Base-by-base conservation (phyloP, 345 rosid genomes). In the Aquilaria sinensis region DNA sequence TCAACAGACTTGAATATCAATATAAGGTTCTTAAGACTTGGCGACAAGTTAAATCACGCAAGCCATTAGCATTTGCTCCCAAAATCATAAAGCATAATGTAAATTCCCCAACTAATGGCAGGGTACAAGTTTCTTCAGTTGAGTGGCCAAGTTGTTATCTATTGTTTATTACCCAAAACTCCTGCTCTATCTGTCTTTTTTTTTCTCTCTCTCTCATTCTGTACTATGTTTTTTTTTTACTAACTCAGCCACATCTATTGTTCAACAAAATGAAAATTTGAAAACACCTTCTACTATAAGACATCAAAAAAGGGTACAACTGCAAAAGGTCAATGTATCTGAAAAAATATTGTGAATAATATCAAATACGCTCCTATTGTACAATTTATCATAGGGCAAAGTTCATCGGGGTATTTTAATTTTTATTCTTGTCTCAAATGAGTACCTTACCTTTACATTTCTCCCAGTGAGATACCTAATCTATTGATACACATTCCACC, bases 301-400 rank as follows among this genome's bases (percentile, higher is more conserved):
- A 72, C 89, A 86, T 66, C 84, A 84, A 60, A 74, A 16, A 75
- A 69, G 84, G 87, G 52, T 86, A 87, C 79, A 82, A 82, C 61
- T 86, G 93, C 81, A 86, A 82, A 67, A 86, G 53, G 78, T 86
- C 87, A 1, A 80, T 69, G 86, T 84, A 89, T 59, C 75, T 71
- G 53, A 84, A 86, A 69, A 84, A 80, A 63, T 86, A 86, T 57
- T 84, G 86, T 73, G 93, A 84, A 84, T 86, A 89, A 75, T 86
- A 71, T 69, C 87, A 84, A 87, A 89, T 86, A 32, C 41, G 10
- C 31, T 58, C 4, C 43, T 53, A 57, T 57, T 57, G 13, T 65
- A 31, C 12, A 56, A 12, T 52, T 2, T 60, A 16, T 16, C 23
- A 16, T 0, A 16, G 23, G 23, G 23, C 0, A 16, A 16, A 16